Base-by-base conservation (phyloP, 2,329 filamentous ascomycete species). In the Chaetomiaceae sp. region DNA sequence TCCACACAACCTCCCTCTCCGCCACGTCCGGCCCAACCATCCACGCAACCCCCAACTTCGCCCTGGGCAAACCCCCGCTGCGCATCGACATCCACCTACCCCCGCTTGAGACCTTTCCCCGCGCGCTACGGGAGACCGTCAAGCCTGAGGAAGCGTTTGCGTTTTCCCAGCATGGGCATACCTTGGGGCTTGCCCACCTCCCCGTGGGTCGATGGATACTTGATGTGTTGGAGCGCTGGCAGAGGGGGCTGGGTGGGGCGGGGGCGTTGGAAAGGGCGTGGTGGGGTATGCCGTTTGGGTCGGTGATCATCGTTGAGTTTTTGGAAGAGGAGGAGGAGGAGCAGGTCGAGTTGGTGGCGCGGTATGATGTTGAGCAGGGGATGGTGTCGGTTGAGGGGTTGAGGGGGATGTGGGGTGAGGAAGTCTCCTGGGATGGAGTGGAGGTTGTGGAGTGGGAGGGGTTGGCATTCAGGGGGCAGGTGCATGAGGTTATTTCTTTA, bases 401-500 rank as follows among this genome's bases (percentile, higher is more conserved):
- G n/a, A 40, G 47, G n/a, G 17, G 44, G 14, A 55, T 57, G 49
- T 61, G 58, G 58, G 21, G 38, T 4, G 34, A 27, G 4, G 44
- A 51, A 14, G 31, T 49, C 8, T 20, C 23, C 1, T 60, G 41
- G 20, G 41, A 44, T 1, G 58, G 53, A 41, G 55, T 60, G 12
- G 38, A 44, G 33, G 44, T 54, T 2, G 27, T 62, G 4, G 56
- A 60, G 17, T 51, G 50, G 42, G 46, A 48, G n/a, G 31, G 53
- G 34, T 7, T 61, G 17, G 19, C 23, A 23, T 54, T 60, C 14
- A n/a, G 35, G 33, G 37, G 38, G 35, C 60, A 62, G 48, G 25
- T 60, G 10, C 58, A 61, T 33, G 60, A 62, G 41, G 57, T 56
- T 2, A 60, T 62, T 7, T 48, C 58, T 2, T 14, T 62, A 4